Evolutionary conservation across 2,329 filamentous ascomycete genomes (phyloP), one percentile per base, ranked within the genome.

Genomic region (Cladosporium velox): DNA sequence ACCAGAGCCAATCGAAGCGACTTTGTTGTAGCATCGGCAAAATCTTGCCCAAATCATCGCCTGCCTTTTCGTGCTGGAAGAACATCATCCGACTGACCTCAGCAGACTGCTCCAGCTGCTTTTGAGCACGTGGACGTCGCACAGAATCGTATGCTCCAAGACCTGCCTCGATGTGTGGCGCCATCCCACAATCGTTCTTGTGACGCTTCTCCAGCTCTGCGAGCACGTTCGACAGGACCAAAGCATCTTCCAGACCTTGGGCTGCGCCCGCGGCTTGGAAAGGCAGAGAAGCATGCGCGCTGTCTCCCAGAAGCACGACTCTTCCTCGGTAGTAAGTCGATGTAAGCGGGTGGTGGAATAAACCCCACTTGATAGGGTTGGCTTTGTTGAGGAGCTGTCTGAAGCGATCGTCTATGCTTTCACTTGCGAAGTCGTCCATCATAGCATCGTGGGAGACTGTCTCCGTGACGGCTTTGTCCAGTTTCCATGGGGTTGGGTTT

Each of bases 191-290:
- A 3, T 28, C 55, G 34, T 21, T 58, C 21, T 34, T 15, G 12
- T 0, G 68, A 66, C 2, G 82, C 76, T 38, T 83, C 77, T 0
- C 79, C 80, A 58, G 5, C 14, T 41, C 32, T 15, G n/a, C 55
- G 0, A 88, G 75, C 0, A 88, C 72, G 3, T 80, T 78, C 30
- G 64, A 61, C 18, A 71, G 62, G 1, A 71, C 41, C 26, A 70
- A 66, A 5, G 69, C 69, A 35, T 71, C 70, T 57, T 71, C 70
- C 49, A 70, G 63, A 3, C 67, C 68, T 64, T 70, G 67, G 10
- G 67, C 69, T 14, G 69, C 69, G 26, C 70, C 70, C 15, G 69
- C 65, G 18, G 67, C 70, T 59, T 68, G 64, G 28, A 54, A 64
- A 1, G 70, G 70, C 4, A 69, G 64, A 35, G 66, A 66, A 15